Evolutionary conservation across 2,329 filamentous ascomycete genomes (phyloP), one percentile per base, ranked within the genome.

Genomic region (Botrytis byssoidea): DNA sequence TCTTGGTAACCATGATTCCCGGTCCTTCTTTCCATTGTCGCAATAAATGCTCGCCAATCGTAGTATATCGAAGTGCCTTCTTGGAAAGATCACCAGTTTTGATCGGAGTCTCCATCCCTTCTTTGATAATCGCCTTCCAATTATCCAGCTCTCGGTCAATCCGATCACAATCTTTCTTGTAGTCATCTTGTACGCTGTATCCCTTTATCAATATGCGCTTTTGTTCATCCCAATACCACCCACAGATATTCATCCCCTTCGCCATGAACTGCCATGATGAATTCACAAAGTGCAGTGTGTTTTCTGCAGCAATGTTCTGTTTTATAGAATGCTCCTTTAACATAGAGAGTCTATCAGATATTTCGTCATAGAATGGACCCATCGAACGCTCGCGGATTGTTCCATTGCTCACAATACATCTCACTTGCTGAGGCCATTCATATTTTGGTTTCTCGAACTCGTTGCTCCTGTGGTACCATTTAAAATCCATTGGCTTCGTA

Each of bases 11-110:
- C 66, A 69, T 69, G 25, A 69, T 69, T 69, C 66, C 66, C 6
- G 66, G 66, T 25, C 66, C 66, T 32, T 42, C n/a, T 69, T 69
- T 57, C 66, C 66, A 69, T 25, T 57, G 66, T n/a, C 37, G 55
- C 12, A 69, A 69, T 2, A 69, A 32, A 18, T 44, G 12, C 14
- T 25, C 48, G 9, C 66, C 66, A 32, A 57, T 57, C 48, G 55
- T 14, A 25, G 66, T 20, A 25, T 42, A 42, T 25, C 37, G 51
- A 25, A 57, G 25, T 44, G 57, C 66, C 55, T 57, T 29, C 14
- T 22, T 32, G 18, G 37, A 42, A 25, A 69, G 48, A n/a, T 42
- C 22, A 20, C 20, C 37, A 32, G 48, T 32, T 10, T 57, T 32
- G n/a, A 57, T 37, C 16, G 37, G 55, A 16, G 48, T 37, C 66